These are phyloP conservation scores for Elaeis guineensis DNA, from an alignment of 176 grass and related monocot genomes.

Conservation along the genomic window DNA sequence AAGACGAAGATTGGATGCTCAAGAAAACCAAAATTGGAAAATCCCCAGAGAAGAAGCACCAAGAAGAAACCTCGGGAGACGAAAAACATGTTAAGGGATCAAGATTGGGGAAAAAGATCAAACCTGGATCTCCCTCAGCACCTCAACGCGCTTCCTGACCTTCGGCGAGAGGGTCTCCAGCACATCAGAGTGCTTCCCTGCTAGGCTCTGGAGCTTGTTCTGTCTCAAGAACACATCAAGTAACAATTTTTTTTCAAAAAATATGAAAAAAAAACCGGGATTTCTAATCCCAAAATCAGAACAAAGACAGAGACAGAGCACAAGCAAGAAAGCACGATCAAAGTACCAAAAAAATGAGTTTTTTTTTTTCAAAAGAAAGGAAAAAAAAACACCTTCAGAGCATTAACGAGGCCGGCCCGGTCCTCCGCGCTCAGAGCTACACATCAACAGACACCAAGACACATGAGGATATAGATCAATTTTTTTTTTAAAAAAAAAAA, in stretches of 20 bases:
- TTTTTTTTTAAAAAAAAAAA: neutral
- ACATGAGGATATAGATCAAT: neutral
- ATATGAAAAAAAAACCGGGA: neutral
- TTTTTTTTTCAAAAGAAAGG: too few relatives aligned
- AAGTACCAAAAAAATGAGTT: neutral
- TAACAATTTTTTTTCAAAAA: too few relatives aligned
- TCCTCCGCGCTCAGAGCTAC: slow-evolving; percentile 1
- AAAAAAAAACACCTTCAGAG: neutral
- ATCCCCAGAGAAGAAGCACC: too few relatives aligned
- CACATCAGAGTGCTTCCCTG: neutral
- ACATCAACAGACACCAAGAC: neutral
- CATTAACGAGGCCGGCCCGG: neutral
- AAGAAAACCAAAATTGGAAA: too few relatives aligned
- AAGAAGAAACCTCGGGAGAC: too few relatives aligned
- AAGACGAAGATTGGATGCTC: too few relatives aligned
- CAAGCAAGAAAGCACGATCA: neutral
- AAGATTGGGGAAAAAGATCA: neutral
- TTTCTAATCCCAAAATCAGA: neutral
- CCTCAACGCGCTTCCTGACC: slow-evolving; percentile 8
- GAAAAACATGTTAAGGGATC: too few relatives aligned
- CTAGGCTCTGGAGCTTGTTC: slow-evolving; percentile 2
- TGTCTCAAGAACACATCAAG: neutral
- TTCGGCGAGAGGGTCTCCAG: slow-evolving; percentile 1
- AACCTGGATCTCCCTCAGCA: slow-evolving; percentile 14
- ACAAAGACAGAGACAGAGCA: neutral